Base-by-base conservation (phyloP, 2,329 filamentous ascomycete genomes). In the Colletotrichum sp. region DNA sequence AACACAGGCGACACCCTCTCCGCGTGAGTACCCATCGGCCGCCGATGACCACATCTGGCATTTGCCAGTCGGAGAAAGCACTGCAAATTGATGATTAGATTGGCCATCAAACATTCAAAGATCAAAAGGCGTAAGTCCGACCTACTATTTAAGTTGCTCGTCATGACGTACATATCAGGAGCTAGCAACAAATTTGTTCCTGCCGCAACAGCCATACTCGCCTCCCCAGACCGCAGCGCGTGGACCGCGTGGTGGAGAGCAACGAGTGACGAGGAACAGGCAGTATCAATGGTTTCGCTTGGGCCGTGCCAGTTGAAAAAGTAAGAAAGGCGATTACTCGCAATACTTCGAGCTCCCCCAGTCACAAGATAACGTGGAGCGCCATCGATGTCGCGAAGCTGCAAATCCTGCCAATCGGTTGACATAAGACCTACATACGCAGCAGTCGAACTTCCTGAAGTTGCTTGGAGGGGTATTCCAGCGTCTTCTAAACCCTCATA, bases 1-100 rank as follows among this genome's bases (percentile, higher is more conserved):
- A 0, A 91, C 78, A 0, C 83, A 80, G 1, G 85, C 87, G 9
- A 89, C 79, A 2, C 89, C 90, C 52, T 92, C 90, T 8, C 89
- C 90, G 0, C 90, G 84, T 8, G 84, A 88, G 77, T 90, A 91
- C 1, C 90, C 90, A 78, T 90, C 82, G 0, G 88, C 90, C 4
- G 79, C 80, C 6, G 79, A 81, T 76, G 88, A 86, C 82, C 84
- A 88, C 81, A 85, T 86, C 6, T 80, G 80, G 67, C 80, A 84
- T 12, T 79, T 78, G 11, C 84, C 83, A 1, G 78, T 82, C 1
- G 84, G 81, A 6, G 84, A 86, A 7, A 88, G 78, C 82, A 87
- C 65, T 68, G n/a, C 8, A 16, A 19, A 16, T n/a, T 22, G 3
- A 0, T 9, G 11, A 25, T 57, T 28, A 57, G 65, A 19, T 19